phyloP scores from a whole-genome alignment of 169 alveolate genomes.

The Plasmodium gaboni region DNA sequence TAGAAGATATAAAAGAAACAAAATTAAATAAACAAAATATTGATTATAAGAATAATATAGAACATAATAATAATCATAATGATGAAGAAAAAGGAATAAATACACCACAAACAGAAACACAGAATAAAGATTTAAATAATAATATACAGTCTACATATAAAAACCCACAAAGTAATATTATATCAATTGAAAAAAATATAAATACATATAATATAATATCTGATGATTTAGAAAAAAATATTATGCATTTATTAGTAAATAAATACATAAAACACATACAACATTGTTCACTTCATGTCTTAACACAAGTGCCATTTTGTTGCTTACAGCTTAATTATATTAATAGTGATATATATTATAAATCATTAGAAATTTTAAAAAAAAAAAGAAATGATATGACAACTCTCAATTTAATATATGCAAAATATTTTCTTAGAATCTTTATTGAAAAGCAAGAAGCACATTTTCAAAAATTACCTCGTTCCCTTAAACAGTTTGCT shows the following conservation, averaged over 20 bases:
- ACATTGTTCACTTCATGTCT: slow-evolving; percentile 70
- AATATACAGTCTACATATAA: not conserved
- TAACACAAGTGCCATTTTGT: slow-evolving; percentile 77
- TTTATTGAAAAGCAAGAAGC: slow-evolving; percentile 74
- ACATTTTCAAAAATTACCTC: slow-evolving; percentile 73
- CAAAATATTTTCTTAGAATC: slow-evolving; percentile 73
- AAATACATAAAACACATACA: slow-evolving; percentile 49
- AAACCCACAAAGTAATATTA: not conserved
- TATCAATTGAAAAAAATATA: not conserved
- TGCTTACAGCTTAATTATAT: slow-evolving; percentile 68
- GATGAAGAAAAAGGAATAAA: not conserved
- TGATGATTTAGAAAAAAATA: slow-evolving; percentile 43
- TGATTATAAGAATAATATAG: not conserved
- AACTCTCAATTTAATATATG: slow-evolving; percentile 75
- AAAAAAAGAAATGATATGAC: slow-evolving; percentile 55
- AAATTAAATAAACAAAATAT: not conserved
- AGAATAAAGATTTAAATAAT: not conserved
- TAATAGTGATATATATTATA: slow-evolving; percentile 51
- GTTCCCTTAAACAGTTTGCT: slow-evolving; percentile 64
- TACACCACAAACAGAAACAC: not conserved
- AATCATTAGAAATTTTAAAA: slow-evolving; percentile 53
- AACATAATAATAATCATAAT: not conserved
- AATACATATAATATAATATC: slow-evolving; percentile 6
- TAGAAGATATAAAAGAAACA: not conserved
- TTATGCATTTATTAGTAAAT: slow-evolving; percentile 53